These are phyloP conservation scores for Delonix regia DNA, from an alignment of 306 rosid genomes.

Conservation along the genomic window DNA sequence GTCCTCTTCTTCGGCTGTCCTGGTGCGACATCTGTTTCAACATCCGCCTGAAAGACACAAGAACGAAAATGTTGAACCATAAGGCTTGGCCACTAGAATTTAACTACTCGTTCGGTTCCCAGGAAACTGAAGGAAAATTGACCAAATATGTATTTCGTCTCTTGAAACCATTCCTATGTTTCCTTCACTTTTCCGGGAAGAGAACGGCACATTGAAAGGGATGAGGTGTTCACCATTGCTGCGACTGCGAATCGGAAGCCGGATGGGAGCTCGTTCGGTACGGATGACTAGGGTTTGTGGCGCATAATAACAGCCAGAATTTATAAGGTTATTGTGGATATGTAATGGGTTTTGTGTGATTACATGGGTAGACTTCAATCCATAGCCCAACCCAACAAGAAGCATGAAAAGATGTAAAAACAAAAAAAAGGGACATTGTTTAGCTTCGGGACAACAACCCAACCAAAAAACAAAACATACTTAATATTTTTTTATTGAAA, in stretches of 20 bases:
- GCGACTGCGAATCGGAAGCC: not conserved
- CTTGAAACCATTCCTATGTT: not conserved
- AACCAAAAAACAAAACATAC: too few species aligned
- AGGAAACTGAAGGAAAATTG: slow-evolving; percentile 11
- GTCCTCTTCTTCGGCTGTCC: slow-evolving; percentile 72
- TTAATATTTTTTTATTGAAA: too few species aligned
- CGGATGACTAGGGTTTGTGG: not conserved
- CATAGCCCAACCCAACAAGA: not conserved
- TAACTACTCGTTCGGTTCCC: slow-evolving; percentile 4
- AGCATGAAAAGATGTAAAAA: not conserved
- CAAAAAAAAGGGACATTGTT: not conserved
- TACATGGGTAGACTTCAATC: not conserved
- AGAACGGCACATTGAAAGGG: not conserved
- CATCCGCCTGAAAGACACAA: slow-evolving; percentile 51
- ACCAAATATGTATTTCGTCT: not conserved
- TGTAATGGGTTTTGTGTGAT: not conserved
- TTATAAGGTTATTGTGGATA: not conserved
- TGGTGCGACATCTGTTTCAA: slow-evolving; percentile 53
- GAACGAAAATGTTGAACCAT: not conserved
- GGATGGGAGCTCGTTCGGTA: not conserved
- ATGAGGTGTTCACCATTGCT: not conserved
- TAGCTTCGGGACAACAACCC: too few species aligned
- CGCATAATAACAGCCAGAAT: not conserved
- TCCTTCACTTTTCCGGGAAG: not conserved
- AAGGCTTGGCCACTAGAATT: not conserved